Evolutionary conservation across 2,329 filamentous ascomycete genomes (phyloP).

Genomic region (Arthroderma uncinatum): DNA sequence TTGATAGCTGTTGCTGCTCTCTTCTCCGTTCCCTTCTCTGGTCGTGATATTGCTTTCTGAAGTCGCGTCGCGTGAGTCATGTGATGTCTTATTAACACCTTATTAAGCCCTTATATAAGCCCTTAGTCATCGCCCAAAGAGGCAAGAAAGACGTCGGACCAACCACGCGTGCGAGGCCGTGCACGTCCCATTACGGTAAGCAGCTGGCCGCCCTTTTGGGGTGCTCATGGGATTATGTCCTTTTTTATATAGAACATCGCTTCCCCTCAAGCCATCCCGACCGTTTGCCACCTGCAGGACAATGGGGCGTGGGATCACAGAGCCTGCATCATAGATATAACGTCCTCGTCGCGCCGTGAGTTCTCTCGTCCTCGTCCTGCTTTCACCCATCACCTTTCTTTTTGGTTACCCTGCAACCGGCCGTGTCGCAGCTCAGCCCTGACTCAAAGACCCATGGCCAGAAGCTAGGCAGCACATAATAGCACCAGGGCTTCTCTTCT

Average conservation of each 20-base stretch:
- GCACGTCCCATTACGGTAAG: constrained; percentile 14
- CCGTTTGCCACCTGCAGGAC: constrained; percentile 1
- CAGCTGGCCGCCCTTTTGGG: constrained; percentile 1
- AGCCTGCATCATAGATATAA: neutral
- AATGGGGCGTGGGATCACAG: neutral
- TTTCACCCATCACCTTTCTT: neutral
- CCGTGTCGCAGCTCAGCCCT: constrained; percentile 15
- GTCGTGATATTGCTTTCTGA: neutral
- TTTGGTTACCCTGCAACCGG: neutral
- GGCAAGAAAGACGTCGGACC: constrained; percentile 5
- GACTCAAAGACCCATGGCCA: constrained; percentile 26
- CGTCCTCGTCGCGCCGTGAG: neutral
- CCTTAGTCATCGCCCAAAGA: neutral
- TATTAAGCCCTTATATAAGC: neutral
- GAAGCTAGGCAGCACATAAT: constrained; percentile 32
- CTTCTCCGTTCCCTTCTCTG: neutral
- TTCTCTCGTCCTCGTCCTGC: neutral
- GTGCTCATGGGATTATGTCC: neutral
- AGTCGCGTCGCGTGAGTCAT: constrained; percentile 2
- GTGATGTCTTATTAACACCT: neutral
- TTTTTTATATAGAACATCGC: neutral
- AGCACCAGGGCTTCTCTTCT: constrained; percentile 28
- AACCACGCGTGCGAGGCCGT: constrained; percentile 11
- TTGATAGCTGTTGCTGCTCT: neutral
- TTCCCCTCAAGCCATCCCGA: neutral